These are phyloP conservation scores for Oryza longistaminata DNA, from an alignment of 176 grass and related monocot genomes.

Conservation along the genomic window DNA sequence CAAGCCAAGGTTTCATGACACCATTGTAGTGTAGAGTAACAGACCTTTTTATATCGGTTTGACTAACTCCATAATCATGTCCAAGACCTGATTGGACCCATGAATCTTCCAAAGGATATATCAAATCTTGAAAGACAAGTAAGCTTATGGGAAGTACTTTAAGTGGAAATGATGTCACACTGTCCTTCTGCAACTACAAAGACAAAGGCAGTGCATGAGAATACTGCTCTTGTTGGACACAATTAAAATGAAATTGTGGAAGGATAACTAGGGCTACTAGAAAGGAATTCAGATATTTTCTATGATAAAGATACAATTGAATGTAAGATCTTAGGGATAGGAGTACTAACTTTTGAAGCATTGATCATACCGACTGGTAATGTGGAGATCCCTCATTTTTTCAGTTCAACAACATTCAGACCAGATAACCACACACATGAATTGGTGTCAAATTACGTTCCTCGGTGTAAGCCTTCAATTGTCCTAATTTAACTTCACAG, in stretches of 20 bases:
- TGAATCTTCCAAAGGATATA: conserved; percentile 58
- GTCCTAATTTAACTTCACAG: conserved; percentile 58
- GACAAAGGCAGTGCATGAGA: neutral
- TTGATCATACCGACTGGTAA: conserved; percentile 42
- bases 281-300: neutral
- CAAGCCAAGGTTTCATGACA: conserved; percentile 86
- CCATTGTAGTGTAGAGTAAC: conserved; percentile 67
- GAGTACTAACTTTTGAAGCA: conserved; percentile 58
- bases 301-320: neutral
- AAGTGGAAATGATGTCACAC: conserved; percentile 36
- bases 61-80: conserved; percentile 55
- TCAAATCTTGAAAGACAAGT: conserved; percentile 66
- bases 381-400: conserved; percentile 67
- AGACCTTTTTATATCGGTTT: conserved; percentile 32
- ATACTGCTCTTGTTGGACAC: neutral
- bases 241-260: neutral
- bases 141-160: conserved; percentile 52
- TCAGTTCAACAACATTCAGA: conserved; percentile 73
- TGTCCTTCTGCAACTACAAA: conserved; percentile 51
- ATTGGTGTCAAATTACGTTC: conserved; percentile 38
- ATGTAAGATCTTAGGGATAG: neutral
- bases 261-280: conserved; percentile 9
- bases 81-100: conserved; percentile 67
- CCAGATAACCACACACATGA: conserved; percentile 79
- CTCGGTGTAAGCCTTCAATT: conserved; percentile 57